A percentile compares a stretch with the other conserved stretches of the same genome.
These are phyloP conservation scores for Coemansia sp. DNA, from an alignment of 192 early-diverging fungal species.

Conservation along the genomic window DNA sequence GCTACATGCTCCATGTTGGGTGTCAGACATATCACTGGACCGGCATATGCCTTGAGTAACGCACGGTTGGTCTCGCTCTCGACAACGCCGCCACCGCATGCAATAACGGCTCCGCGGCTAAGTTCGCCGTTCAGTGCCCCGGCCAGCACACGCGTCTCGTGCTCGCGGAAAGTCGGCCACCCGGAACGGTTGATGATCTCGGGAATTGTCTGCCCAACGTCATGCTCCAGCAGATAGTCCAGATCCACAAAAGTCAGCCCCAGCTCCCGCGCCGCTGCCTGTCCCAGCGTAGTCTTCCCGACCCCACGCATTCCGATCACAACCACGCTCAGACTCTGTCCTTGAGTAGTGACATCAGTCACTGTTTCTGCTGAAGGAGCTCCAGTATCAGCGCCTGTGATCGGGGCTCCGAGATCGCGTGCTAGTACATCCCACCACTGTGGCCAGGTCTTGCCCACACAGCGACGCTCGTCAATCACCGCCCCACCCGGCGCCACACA, in stretches of 20 bases:
- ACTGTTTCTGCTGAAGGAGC: background rate
- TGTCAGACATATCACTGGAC: constrained; percentile 74
- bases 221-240: constrained; percentile 78
- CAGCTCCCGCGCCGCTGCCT: constrained; percentile 65
- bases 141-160: constrained; percentile 70
- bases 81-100: constrained; percentile 95
- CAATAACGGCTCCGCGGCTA: constrained; percentile 68
- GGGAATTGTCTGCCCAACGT: constrained; percentile 70
- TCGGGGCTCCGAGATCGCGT: constrained; percentile 67
- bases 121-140: constrained; percentile 59
- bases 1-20: constrained; percentile 77
- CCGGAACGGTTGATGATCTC: constrained; percentile 74
- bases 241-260: constrained; percentile 82
- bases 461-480: constrained; percentile 88
- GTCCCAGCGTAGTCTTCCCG: constrained; percentile 89
- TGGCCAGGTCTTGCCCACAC: constrained; percentile 99
- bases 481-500: constrained; percentile 71
- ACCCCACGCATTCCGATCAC: constrained; percentile 99
- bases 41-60: constrained; percentile 63
- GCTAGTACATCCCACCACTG: constrained; percentile 97
- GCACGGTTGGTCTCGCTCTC: constrained; percentile 73
- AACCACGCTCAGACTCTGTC: constrained; percentile 58
- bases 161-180: constrained; percentile 85
- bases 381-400: constrained; percentile 33
- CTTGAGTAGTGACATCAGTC: background rate